phyloP scores from a whole-genome alignment of 441 rosid species.

The Aquilaria agallochum region DNA sequence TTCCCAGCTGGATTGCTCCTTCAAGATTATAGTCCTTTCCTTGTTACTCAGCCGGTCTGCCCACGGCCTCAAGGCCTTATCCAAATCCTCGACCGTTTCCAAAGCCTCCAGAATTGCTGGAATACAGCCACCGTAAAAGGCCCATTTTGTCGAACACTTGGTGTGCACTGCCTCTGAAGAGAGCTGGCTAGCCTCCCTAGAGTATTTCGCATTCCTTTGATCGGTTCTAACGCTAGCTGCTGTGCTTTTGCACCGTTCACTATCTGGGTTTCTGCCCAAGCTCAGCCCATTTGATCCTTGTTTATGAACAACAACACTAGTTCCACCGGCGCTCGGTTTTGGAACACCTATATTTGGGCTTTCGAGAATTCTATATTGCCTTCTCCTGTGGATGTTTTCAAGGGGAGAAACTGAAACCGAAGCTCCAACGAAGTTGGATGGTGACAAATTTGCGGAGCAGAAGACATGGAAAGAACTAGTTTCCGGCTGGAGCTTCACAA shows the following conservation, averaged over 20 bases:
- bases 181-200: not conserved
- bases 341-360: conserved; percentile 25
- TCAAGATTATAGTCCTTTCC: conserved; percentile 79
- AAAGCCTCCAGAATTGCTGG: conserved; percentile 67
- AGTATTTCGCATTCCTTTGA: conserved; percentile 13
- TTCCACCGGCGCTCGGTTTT: conserved; percentile 18
- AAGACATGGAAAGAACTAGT: conserved; percentile 37
- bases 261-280: conserved; percentile 30
- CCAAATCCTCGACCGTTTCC: conserved; percentile 52
- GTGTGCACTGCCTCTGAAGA: conserved; percentile 31
- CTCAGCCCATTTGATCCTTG: conserved; percentile 16
- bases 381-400: conserved; percentile 31
- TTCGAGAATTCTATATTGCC: conserved; percentile 28
- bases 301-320: conserved; percentile 21
- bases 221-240: conserved; percentile 14
- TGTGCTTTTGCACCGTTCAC: conserved; percentile 9
- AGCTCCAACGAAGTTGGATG: conserved; percentile 25
- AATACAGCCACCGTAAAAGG: conserved; percentile 58
- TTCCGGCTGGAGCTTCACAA: conserved; percentile 46
- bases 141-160: conserved; percentile 78
- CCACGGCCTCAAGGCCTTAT: conserved; percentile 74
- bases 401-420: conserved; percentile 32
- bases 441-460: conserved; percentile 37
- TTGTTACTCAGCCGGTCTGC: conserved; percentile 60
- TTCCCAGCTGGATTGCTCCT: conserved; percentile 80